Evolutionary conservation across 495 filamentous ascomycete genomes (phyloP).

Genomic region (Alectoria sarmentosa): DNA sequence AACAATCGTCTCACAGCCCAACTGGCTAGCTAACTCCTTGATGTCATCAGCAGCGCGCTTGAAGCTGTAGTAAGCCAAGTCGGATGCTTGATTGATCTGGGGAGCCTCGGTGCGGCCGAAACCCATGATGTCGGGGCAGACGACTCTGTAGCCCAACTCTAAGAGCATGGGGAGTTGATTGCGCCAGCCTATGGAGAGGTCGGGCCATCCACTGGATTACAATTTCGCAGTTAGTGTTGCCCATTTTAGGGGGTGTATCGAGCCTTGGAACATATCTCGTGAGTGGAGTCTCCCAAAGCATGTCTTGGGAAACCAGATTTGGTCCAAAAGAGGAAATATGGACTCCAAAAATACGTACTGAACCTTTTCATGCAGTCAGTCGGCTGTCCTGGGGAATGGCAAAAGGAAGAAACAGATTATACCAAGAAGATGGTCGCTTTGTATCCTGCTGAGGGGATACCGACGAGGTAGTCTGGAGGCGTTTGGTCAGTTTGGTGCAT

Average conservation of each 20-base stretch:
- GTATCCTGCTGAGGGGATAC: constrained; percentile 45
- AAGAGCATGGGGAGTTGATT: constrained; percentile 76
- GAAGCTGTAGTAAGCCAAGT: constrained; percentile 52
- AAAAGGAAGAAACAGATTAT: constrained; percentile 11
- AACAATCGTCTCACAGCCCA: constrained; percentile 55
- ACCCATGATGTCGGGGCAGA: constrained; percentile 75
- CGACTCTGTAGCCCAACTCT: constrained; percentile 58
- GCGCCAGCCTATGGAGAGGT: constrained; percentile 68
- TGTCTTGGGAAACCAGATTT: not conserved
- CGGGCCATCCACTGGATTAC: constrained; percentile 60
- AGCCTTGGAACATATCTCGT: not conserved
- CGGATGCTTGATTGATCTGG: constrained; percentile 39
- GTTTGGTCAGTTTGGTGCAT: not conserved
- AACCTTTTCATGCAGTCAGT: not conserved
- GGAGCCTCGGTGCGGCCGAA: constrained; percentile 69
- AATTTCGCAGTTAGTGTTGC: not conserved
- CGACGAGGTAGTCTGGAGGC: constrained; percentile 55
- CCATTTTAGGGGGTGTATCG: not conserved
- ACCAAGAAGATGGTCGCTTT: constrained; percentile 62
- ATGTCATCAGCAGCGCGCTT: constrained; percentile 68
- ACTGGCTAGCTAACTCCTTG: constrained; percentile 50
- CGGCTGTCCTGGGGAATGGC: not conserved
- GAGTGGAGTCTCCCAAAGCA: not conserved
- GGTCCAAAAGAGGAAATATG: not conserved
- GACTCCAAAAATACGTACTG: not conserved